Base-by-base conservation (phyloP, 371 early-diverging fungal species). In the Mucor mucedo region DNA sequence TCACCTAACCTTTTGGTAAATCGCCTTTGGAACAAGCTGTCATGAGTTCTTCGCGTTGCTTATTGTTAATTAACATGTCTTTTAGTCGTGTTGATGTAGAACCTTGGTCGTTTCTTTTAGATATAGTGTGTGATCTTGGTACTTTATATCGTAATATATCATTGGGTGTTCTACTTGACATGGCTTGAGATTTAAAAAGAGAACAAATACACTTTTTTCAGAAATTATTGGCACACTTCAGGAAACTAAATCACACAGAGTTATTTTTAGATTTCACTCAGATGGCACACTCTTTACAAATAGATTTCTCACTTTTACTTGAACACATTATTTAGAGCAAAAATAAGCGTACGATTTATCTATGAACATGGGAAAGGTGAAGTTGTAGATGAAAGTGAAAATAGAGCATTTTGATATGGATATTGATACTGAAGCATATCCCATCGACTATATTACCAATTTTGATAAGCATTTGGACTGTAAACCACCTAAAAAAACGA, bases 31-130 rank as follows among this genome's bases (percentile, higher is more conserved):
- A 57, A 38, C 80, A 80, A 6, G 77, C 73, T 8, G 68, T 70
- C 70, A 81, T 74, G 13, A 81, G 66, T 33, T 73, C 73, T 52
- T 78, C 79, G 29, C 70, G 69, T 65, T 76, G 70, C 55, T 68
- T 70, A 16, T 63, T 71, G 52, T 75, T 70, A 6, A 75, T 54
- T 42, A 81, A 71, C 11, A 75, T 48, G 32, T 73, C 67, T 58
- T 72, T 73, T 55, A 78, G 60, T 7, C 71, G 67, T 16, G 60
- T 60, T 5, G 65, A 65, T 0, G 55, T 55, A 50, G 11, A 7
- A 50, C 47, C 6, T 28, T 68, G 32, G 48, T 58, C 14, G 55
- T 32, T 2, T 53, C 54, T 41, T 49, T 66, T 66, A 7, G 35
- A 16, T 27, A 66, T 52, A 30, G 10, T 13, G 2, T 38, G 9